Evolutionary conservation across 163 green algal genomes (phyloP), one percentile per base, ranked within the genome.

Genomic region (Chlamydomonas reinhardtii): DNA sequence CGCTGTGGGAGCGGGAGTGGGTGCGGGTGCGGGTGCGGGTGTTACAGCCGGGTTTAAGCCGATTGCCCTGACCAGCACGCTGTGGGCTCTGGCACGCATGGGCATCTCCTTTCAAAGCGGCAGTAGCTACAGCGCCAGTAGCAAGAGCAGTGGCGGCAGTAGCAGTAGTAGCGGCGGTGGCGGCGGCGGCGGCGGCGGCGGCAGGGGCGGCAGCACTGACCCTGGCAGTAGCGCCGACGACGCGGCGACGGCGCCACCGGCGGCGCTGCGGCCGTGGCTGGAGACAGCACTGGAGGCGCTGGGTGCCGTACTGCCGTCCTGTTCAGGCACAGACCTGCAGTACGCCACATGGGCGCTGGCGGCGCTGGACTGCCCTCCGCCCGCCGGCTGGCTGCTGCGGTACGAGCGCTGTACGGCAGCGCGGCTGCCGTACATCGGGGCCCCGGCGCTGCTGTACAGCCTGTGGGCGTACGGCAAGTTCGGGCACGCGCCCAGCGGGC

Each of bases 81-180:
- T 85, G 31, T 85, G 78, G 78, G 66, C 78, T 34, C 65, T 85
- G 27, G 78, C 78, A 8, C 66, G 73, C 32, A 76, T 84, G 65
- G 35, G 76, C n/a, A 31, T 84, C 39, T 66, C 65, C 11, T 8
- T 69, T 9, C 20, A 15, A 34, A 34, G 37, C 9, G 11, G 39
- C 72, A 17, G 37, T 35, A 22, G 19, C 34, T 25, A 22, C 37
- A 31, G 37, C 9, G 11, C 25, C 72, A 12, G 37, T 31, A 6
- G 19, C 34, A 34, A 4, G 25, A 34, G 37, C 37, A 34, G 27
- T 52, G n/a, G 73, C 48, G n/a, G 73, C 73, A 79, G 17, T 52
- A 1, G 39, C 71, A 48, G 66, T 20, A 34, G 37, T 24, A 31
- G 37, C 9, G 11, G 39, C 72, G 25, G 37, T 31, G 20, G 19